A percentile compares a stretch with the other conserved stretches of the same genome.
Conservation (phyloP, 2,329 filamentous ascomycete species). For the Myriosclerotinia curreyana region DNA sequence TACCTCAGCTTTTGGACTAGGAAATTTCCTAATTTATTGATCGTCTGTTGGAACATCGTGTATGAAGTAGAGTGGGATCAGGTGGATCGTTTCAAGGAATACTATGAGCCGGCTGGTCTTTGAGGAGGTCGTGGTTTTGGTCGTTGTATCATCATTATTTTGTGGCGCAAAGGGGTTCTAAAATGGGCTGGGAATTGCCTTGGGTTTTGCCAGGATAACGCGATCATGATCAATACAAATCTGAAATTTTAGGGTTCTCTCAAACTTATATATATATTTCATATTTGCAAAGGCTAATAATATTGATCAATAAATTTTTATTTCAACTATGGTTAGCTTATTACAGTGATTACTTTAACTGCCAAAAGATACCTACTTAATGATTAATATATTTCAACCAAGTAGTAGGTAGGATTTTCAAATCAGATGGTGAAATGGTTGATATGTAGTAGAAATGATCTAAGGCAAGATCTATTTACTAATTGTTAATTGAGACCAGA, state of each 20-base stretch:
- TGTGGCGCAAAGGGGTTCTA: slow-evolving; percentile 7
- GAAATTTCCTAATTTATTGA: slow-evolving; percentile 63
- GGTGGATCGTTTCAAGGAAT: slow-evolving; percentile 62
- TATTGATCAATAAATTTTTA: neutral
- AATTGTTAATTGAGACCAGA: too few relatives aligned
- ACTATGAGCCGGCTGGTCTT: slow-evolving; percentile 53
- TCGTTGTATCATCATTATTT: slow-evolving; percentile 2
- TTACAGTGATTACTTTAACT: neutral
- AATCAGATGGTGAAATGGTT: too few relatives aligned
- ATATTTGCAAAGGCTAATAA: neutral
- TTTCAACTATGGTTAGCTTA: neutral
- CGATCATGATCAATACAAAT: slow-evolving; percentile 3
- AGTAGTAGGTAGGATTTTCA: too few relatives aligned
- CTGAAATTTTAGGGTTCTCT: neutral
- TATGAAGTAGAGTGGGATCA: slow-evolving; percentile 52
- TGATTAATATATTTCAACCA: too few relatives aligned
- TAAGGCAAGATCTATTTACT: too few relatives aligned
- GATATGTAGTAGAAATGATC: too few relatives aligned
- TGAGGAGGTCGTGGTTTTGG: neutral
- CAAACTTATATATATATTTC: neutral
- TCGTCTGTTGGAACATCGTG: slow-evolving; percentile 63
- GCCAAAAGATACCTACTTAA: neutral
- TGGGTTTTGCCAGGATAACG: neutral
- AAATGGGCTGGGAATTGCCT: neutral
- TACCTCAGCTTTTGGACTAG: slow-evolving; percentile 68